Percentiles rank a stretch among this genome's conserved stretches.
These are phyloP conservation scores for Phytophthora pseudosyringae DNA, from an alignment of 352 stramenopile genomes.

Conservation along the genomic window DNA sequence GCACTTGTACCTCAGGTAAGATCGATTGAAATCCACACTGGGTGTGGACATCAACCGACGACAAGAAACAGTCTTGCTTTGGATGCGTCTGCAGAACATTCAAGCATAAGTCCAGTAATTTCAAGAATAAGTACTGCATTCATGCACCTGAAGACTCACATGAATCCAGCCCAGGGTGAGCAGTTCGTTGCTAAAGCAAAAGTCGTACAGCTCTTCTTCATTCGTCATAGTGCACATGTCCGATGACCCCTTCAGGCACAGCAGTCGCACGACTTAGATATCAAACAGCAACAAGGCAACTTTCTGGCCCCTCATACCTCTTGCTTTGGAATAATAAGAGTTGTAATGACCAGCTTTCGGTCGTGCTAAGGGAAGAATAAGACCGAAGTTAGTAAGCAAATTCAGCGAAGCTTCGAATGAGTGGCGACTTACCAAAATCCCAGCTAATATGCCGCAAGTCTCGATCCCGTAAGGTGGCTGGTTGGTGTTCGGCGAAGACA, in stretches of 20 bases:
- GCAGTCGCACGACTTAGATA: neutral
- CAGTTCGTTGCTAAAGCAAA: conserved; percentile 84
- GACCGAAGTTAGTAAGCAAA: neutral
- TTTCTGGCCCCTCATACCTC: conserved; percentile 43
- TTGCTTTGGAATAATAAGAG: conserved; percentile 90
- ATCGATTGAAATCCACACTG: conserved; percentile 92
- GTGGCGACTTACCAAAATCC: conserved; percentile 58
- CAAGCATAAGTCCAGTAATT: neutral
- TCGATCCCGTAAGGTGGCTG: conserved; percentile 84
- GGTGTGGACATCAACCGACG: conserved; percentile 91
- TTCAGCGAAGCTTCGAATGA: neutral
- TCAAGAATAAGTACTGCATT: neutral
- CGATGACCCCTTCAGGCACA: conserved; percentile 67
- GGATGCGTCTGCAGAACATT: conserved; percentile 74
- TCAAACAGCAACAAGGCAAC: neutral
- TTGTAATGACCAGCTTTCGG: conserved; percentile 72
- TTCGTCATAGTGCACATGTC: conserved; percentile 90
- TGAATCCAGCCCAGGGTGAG: conserved; percentile 94
- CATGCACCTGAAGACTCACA: conserved; percentile 43
- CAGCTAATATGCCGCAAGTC: conserved; percentile 90
- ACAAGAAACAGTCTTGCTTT: conserved; percentile 89
- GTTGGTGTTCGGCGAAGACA: conserved; percentile 85
- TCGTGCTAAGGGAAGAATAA: conserved; percentile 44
- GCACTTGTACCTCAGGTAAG: conserved; percentile 68
- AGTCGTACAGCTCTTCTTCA: conserved; percentile 90